phyloP scores from a whole-genome alignment of 2,329 filamentous ascomycete genomes.

The Leptographium flavum region DNA sequence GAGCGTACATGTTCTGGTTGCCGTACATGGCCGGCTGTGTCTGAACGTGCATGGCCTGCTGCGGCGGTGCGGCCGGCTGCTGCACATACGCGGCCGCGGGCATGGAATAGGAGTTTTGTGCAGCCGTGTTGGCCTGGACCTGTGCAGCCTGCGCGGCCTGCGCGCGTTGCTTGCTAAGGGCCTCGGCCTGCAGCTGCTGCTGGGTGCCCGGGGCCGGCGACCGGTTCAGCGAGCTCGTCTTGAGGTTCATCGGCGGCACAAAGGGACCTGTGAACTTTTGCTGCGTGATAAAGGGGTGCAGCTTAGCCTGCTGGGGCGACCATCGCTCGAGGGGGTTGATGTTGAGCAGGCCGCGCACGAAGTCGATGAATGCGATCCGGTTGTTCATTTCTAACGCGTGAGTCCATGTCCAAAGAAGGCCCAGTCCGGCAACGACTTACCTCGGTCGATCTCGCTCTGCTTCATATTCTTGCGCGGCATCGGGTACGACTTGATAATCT shows the following conservation, averaged over 20 bases:
- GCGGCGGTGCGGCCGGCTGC: conserved; percentile 9
- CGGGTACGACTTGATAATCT: conserved; percentile 94
- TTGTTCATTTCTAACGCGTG: conserved; percentile 83
- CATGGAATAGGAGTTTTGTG: conserved; percentile 50
- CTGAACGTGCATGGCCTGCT: conserved; percentile 13
- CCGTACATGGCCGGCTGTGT: conserved; percentile 55
- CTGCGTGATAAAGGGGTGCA: conserved; percentile 97
- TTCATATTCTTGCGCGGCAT: conserved; percentile 99
- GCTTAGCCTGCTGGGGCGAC: conserved; percentile 93
- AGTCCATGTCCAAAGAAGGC: background rate
- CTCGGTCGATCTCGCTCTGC: conserved; percentile 86
- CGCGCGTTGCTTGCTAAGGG: conserved; percentile 79
- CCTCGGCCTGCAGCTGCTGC: conserved; percentile 90
- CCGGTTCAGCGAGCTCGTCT: conserved; percentile 69
- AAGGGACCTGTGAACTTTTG: conserved; percentile 95
- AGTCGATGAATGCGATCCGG: conserved; percentile 92
- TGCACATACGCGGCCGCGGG: conserved; percentile 28
- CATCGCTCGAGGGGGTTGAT: conserved; percentile 94
- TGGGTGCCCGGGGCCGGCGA: conserved; percentile 87
- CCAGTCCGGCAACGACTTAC: conserved; percentile 34
- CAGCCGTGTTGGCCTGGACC: conserved; percentile 54
- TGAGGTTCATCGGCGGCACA: conserved; percentile 92
- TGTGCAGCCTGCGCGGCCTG: conserved; percentile 59
- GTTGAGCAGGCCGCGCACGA: conserved; percentile 80
- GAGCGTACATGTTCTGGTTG: conserved; percentile 53